Evolutionary conservation across 345 rosid genomes (phyloP).

Genomic region (Pseudoturritis turrita): DNA sequence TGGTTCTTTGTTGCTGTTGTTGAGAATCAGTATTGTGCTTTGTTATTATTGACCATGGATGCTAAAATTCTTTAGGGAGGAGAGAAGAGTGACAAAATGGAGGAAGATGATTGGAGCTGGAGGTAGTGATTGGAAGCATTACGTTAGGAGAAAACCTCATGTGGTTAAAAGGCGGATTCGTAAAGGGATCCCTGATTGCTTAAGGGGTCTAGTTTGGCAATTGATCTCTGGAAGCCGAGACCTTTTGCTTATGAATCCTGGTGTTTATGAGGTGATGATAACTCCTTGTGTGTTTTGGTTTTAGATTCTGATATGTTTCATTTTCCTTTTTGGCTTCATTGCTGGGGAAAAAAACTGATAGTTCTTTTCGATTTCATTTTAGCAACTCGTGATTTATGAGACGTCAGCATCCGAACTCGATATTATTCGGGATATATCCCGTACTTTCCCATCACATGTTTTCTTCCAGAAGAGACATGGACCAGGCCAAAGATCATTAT

Average conservation of each 20-base stretch:
- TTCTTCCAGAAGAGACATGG: constrained; percentile 99
- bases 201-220: constrained; percentile 99
- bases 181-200: constrained; percentile 95
- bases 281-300: neutral
- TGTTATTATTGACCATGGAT: constrained; percentile 10
- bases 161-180: constrained; percentile 83
- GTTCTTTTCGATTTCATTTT: constrained; percentile 21
- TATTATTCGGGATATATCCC: constrained; percentile 89
- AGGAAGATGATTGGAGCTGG: constrained; percentile 98
- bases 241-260: constrained; percentile 92
- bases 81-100: constrained; percentile 85
- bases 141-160: constrained; percentile 75
- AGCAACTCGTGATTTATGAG: constrained; percentile 91
- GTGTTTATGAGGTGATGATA: constrained; percentile 69
- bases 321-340: neutral
- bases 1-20: neutral
- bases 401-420: constrained; percentile 92
- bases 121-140: constrained; percentile 97
- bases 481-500: constrained; percentile 95
- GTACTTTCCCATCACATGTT: constrained; percentile 93
- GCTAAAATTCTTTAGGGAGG: constrained; percentile 51
- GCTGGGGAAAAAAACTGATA: neutral
- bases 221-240: constrained; percentile 90
- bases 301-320: neutral
- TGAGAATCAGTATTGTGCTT: neutral